phyloP scores from a whole-genome alignment of 1,284 basidiomycete genomes.

The Coniophora puteana region DNA sequence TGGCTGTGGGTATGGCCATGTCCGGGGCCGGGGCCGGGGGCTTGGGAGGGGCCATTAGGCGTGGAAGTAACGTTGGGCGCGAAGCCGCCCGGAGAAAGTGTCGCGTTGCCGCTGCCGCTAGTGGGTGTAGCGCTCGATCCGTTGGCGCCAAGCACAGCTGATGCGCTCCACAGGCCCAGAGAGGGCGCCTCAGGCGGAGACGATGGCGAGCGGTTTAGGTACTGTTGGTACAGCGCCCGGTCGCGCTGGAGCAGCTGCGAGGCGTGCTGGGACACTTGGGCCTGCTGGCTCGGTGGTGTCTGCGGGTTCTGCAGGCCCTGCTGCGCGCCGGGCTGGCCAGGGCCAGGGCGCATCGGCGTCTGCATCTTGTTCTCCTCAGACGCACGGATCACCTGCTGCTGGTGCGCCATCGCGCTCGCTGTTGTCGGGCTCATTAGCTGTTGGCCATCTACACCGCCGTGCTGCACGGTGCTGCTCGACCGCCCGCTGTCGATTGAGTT shows the following conservation, averaged over 20 bases:
- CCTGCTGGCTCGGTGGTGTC: constrained; percentile 29
- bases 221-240: constrained; percentile 86
- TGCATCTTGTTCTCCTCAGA: constrained; percentile 23
- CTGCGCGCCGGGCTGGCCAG: constrained; percentile 25
- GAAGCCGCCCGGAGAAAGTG: too few relatives aligned
- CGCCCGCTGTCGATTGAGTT: constrained; percentile 56
- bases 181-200: constrained; percentile 70
- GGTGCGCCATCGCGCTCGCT: constrained; percentile 49
- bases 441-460: constrained; percentile 26
- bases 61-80: too few relatives aligned
- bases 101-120: too few relatives aligned
- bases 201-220: constrained; percentile 77
- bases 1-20: too few relatives aligned
- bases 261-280: constrained; percentile 38
- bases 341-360: constrained; percentile 19
- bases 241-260: constrained; percentile 82
- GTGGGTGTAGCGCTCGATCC: constrained; percentile 36
- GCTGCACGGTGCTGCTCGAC: constrained; percentile 35
- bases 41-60: too few relatives aligned
- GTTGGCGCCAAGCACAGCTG: constrained; percentile 48
- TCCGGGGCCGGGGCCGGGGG: too few relatives aligned
- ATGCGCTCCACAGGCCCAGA: constrained; percentile 64
- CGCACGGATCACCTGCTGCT: constrained; percentile 34
- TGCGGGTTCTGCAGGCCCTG: constrained; percentile 34
- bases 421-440: constrained; percentile 42